phyloP scores from a whole-genome alignment of 2,329 filamentous ascomycete species.

The Epicoccum nigrum region DNA sequence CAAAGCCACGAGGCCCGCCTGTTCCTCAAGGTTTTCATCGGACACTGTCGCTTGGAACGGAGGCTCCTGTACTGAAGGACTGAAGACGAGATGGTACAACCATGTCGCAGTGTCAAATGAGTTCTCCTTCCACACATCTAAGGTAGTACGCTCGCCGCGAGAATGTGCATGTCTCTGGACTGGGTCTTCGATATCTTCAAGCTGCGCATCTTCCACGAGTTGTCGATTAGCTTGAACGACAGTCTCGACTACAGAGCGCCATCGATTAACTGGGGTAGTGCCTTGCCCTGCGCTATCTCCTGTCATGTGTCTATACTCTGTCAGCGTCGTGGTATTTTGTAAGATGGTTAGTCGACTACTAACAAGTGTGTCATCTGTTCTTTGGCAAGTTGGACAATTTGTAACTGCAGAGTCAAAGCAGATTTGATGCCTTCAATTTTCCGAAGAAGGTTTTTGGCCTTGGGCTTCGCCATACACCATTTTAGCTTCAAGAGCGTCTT shows the following conservation, averaged over 20 bases:
- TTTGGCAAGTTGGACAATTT: background rate
- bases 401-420: background rate
- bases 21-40: background rate
- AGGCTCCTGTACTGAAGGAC: background rate
- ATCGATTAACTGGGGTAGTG: background rate
- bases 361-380: background rate
- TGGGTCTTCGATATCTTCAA: background rate
- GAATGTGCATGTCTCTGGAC: background rate
- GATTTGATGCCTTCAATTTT: background rate
- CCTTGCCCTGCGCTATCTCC: background rate
- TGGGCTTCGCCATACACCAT: background rate
- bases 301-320: background rate
- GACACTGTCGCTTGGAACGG: background rate
- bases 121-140: background rate
- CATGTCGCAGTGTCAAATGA: slow-evolving; percentile 4
- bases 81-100: slow-evolving; percentile 3
- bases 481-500: background rate
- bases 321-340: background rate
- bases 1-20: background rate
- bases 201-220: background rate
- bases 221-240: slow-evolving; percentile 4
- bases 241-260: background rate
- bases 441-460: too few relatives aligned
- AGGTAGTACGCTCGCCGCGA: background rate
- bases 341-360: background rate